Evolutionary conservation across 768 basidiomycete species (phyloP).

Genomic region (Tricholomella constricta): DNA sequence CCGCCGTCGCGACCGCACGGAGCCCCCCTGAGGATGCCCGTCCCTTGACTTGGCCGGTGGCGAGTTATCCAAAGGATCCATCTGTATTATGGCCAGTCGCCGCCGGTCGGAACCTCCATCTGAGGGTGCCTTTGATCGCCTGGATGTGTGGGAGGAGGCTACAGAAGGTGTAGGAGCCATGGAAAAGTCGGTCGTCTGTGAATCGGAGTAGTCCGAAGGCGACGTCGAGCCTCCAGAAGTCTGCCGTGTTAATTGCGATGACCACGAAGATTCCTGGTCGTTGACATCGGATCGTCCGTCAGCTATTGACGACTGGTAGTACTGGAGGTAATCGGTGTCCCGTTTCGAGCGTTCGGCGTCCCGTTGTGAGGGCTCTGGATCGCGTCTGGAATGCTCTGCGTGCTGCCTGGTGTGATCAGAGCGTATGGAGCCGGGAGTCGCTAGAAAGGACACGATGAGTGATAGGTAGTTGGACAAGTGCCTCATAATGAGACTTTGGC

Average conservation of each 20-base stretch:
- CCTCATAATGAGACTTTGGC: neutral
- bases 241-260: conserved; percentile 29
- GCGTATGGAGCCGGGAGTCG: conserved; percentile 4
- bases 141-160: conserved; percentile 30
- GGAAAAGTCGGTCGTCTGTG: conserved; percentile 25
- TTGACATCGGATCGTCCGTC: conserved; percentile 29
- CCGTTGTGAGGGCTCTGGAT: conserved; percentile 3
- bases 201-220: conserved; percentile 56
- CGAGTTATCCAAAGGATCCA: conserved; percentile 42
- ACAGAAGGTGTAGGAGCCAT: conserved; percentile 26
- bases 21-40: conserved; percentile 28
- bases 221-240: conserved; percentile 40
- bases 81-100: conserved; percentile 66
- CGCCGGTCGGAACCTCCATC: conserved; percentile 66
- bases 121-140: conserved; percentile 55
- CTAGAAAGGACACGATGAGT: conserved; percentile 11
- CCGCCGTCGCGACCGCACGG: conserved; percentile 41
- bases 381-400: conserved; percentile 14
- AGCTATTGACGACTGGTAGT: conserved; percentile 59
- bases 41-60: conserved; percentile 27
- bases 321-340: conserved; percentile 24
- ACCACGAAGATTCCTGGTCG: conserved; percentile 21
- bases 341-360: conserved; percentile 11
- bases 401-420: conserved; percentile 11
- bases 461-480: conserved; percentile 5